A percentile compares a stretch with the other conserved stretches of the same genome.
phyloP scores from a whole-genome alignment of 192 early-diverging fungal species.

The Backusella morwellensis region DNA sequence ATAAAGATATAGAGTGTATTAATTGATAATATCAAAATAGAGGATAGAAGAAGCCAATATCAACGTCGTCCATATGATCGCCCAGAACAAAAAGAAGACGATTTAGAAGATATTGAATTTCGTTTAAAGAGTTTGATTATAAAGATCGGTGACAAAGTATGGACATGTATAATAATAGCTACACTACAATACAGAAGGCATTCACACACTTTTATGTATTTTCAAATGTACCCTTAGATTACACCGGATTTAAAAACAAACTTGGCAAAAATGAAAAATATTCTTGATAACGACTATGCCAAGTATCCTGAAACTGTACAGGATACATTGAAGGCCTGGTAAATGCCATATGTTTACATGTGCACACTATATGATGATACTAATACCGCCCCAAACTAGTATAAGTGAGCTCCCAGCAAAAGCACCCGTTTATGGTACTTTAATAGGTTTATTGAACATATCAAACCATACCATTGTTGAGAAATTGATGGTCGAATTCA shows the following conservation, averaged over 20 bases:
- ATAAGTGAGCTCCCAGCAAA: conserved; percentile 75
- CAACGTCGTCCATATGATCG: conserved; percentile 25
- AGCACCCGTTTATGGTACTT: conserved; percentile 71
- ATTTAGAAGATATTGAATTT: conserved; percentile 61
- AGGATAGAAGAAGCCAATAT: conserved; percentile 15
- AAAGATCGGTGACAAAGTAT: conserved; percentile 74
- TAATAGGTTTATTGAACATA: conserved; percentile 79
- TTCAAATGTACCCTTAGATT: conserved; percentile 31
- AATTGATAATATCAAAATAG: background rate
- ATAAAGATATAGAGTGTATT: background rate
- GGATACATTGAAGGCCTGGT: conserved; percentile 61
- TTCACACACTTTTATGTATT: background rate
- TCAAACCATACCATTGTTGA: conserved; percentile 31
- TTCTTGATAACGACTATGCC: conserved; percentile 68
- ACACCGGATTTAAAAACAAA: conserved; percentile 62
- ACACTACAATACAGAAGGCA: too few relatives aligned
- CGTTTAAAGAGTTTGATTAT: conserved; percentile 69
- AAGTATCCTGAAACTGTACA: conserved; percentile 63
- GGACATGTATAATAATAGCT: background rate
- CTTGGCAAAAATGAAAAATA: conserved; percentile 63
- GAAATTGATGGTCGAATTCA: conserved; percentile 61
- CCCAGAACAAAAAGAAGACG: conserved; percentile 28
- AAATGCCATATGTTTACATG: background rate
- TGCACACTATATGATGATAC: background rate
- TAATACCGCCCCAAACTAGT: conserved; percentile 33